Evolutionary conservation across 1,139 yeast species (phyloP).

Genomic region (Candida buenavistaensis): DNA sequence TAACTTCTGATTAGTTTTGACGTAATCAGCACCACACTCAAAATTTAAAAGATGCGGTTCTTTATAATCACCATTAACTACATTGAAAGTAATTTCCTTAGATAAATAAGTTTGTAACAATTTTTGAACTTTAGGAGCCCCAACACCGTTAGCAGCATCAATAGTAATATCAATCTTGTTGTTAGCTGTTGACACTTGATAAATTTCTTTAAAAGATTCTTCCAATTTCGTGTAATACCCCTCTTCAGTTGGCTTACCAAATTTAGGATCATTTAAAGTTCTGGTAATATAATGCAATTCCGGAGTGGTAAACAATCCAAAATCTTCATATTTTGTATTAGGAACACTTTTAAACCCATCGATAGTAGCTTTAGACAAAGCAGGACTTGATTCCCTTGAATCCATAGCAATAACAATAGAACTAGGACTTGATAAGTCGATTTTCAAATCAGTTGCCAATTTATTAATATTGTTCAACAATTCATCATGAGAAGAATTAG

Average conservation of each 20-base stretch:
- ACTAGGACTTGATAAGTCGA: conserved; percentile 40
- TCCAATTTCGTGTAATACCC: conserved; percentile 70
- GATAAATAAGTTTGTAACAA: conserved; percentile 45
- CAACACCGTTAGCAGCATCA: conserved; percentile 95
- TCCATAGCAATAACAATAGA: conserved; percentile 63
- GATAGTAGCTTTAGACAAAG: conserved; percentile 59
- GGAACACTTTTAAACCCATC: conserved; percentile 61
- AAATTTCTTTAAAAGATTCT: conserved; percentile 34
- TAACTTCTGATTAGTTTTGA: conserved; percentile 80
- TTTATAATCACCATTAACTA: conserved; percentile 62
- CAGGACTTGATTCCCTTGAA: conserved; percentile 77
- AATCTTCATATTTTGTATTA: conserved; percentile 50
- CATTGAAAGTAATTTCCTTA: conserved; percentile 38
- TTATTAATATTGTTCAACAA: conserved; percentile 26
- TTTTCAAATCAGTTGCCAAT: conserved; percentile 32
- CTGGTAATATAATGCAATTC: conserved; percentile 89
- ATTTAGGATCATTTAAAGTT: conserved; percentile 62
- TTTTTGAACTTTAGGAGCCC: conserved; percentile 71
- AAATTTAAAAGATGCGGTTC: conserved; percentile 64
- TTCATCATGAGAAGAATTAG: conserved; percentile 59
- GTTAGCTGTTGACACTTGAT: conserved; percentile 19
- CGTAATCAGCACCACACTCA: conserved; percentile 94
- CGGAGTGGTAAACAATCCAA: conserved; percentile 85
- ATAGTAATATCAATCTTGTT: conserved; percentile 54
- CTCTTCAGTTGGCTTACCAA: conserved; percentile 48